A percentile compares a stretch with the other conserved stretches of the same genome.
Conservation (phyloP, 257 asterid species). For the Penstemon davidsonii region DNA sequence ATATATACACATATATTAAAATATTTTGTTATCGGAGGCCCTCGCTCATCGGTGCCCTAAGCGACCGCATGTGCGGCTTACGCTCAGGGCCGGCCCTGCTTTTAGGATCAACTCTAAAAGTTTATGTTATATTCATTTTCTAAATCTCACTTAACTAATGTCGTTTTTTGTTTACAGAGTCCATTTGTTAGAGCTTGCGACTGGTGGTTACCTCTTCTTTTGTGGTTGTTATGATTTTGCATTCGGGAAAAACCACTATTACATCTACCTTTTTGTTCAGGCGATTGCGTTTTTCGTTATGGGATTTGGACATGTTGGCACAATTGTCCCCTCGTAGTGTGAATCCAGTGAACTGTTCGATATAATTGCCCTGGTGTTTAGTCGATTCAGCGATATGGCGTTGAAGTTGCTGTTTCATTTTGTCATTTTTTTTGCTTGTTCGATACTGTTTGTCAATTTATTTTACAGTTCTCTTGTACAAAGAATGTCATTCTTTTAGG, state of each 20-base stretch:
- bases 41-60: too few species aligned
- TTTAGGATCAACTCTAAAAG: neutral
- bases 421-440: neutral
- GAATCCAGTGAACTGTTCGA: neutral
- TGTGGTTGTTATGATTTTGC: slow-evolving; percentile 76
- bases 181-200: slow-evolving; percentile 64
- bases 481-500: slow-evolving; percentile 55
- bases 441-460: slow-evolving; percentile 22
- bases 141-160: neutral
- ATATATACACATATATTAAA: too few species aligned
- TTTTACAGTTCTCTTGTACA: slow-evolving; percentile 34
- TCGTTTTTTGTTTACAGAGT: slow-evolving; percentile 39
- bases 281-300: slow-evolving; percentile 66
- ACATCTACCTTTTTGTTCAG: slow-evolving; percentile 65
- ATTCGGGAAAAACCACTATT: slow-evolving; percentile 61
- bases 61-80: too few species aligned
- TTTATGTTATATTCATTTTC: neutral
- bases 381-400: slow-evolving; percentile 20
- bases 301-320: slow-evolving; percentile 83
- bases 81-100: too few species aligned
- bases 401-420: slow-evolving; percentile 24
- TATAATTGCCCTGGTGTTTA: neutral
- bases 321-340: slow-evolving; percentile 55
- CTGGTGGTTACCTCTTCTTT: slow-evolving; percentile 64
- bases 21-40: too few species aligned